A percentile compares a stretch with the other conserved stretches of the same genome.
Conservation (phyloP, 208 protist species). For the Acanthamoeba comandoni region DNA sequence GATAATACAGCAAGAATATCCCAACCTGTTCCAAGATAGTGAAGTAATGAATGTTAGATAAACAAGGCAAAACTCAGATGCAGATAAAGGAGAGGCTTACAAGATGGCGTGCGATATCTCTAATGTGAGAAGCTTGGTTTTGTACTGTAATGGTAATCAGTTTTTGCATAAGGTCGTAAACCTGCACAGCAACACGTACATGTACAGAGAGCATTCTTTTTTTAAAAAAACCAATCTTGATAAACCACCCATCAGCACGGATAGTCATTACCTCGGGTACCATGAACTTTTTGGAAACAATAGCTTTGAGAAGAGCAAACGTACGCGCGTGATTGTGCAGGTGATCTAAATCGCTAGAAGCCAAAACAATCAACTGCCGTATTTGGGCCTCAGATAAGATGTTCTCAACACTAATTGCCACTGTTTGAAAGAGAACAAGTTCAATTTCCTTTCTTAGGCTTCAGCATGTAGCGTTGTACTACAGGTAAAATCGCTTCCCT, state of each 20-base stretch:
- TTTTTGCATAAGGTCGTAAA: constrained; percentile 31
- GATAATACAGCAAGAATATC: constrained; percentile 58
- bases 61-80: no score
- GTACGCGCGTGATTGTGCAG: constrained; percentile 54
- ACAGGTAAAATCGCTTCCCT: no score
- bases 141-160: constrained; percentile 32
- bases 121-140: constrained; percentile 23
- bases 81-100: not conserved
- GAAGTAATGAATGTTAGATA: no score
- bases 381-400: no score
- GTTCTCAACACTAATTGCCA: no score
- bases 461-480: no score
- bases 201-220: no score
- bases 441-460: no score
- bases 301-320: constrained; percentile 54
- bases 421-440: no score
- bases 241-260: no score
- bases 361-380: no score
- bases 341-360: constrained; percentile 12
- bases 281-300: constrained; percentile 9
- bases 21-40: not conserved
- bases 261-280: not conserved
- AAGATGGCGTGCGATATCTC: not conserved
- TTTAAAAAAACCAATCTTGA: no score
- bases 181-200: not conserved